Base-by-base conservation (phyloP, 2,329 filamentous ascomycete species). In the Hypoxylon sp. region DNA sequence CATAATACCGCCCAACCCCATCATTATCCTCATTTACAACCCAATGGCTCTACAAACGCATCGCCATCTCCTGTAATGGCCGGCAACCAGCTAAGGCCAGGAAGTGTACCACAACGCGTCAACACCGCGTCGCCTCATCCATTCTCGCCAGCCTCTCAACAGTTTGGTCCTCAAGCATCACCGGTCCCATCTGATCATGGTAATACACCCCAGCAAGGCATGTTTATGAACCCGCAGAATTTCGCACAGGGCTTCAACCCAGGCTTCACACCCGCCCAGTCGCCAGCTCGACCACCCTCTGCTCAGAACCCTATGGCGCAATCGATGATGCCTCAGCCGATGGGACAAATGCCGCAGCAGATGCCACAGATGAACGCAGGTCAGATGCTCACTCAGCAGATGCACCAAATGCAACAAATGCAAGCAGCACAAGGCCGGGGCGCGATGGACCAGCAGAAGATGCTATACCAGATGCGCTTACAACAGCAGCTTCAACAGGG, bases 41-140 rank as follows among this genome's bases (percentile, higher is more conserved):
- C 92, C 72, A 91, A 92, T 75, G 91, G 91, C 56, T 94, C 94
- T 3, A 87, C 90, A 55, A 96, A 94, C 79, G 92, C 93, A 68
- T 97, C 94, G 42, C 95, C 95, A 10, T 98, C 96, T 5, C 96
- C 96, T 29, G 95, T 97, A 70, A 94, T 98, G 89, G 89, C 76
- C 6, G 77, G 89, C 68, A 94, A 91, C 77, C 94, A 97, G 76
- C 84, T 91, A 78, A 88, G 90, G 69, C 87, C 90, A 35, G 88
- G 92, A 76, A 87, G 87, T 74, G 90, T 92, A 13, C 90, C 91
- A 42, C 92, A 94, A 78, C 86, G 94, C 76, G 93, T 98, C 80
- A 92, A 94, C 72, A 98, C 95, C 50, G 92, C 94, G 47, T 98
- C 96, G 33, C 95, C 96, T 3, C 95, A 96, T 80, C 93, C 94